Conservation (phyloP, 768 basidiomycete genomes). For the Trametes elegans region DNA sequence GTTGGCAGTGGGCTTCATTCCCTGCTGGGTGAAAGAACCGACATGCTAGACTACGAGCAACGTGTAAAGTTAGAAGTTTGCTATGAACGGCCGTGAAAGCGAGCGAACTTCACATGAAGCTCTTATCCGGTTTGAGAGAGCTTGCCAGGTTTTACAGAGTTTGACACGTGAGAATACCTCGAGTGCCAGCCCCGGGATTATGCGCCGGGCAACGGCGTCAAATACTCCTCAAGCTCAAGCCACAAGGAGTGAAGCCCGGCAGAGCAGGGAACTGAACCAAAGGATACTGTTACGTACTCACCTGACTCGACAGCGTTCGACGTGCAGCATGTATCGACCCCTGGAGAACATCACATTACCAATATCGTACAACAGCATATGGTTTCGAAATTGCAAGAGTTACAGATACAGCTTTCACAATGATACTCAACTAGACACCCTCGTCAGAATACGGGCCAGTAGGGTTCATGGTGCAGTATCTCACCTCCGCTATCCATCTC, state of each 20-base stretch:
- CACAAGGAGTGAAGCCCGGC: not conserved
- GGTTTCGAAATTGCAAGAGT: not conserved
- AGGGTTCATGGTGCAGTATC: too few relatives aligned
- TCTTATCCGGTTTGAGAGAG: too few relatives aligned
- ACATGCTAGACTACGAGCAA: not conserved
- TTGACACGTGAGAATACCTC: too few relatives aligned
- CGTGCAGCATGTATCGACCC: not conserved
- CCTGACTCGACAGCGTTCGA: not conserved
- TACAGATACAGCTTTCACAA: conserved; percentile 1
- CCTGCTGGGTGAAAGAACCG: too few relatives aligned
- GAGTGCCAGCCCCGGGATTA: not conserved
- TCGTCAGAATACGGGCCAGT: not conserved
- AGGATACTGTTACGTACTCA: not conserved
- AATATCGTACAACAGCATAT: conserved; percentile 6
- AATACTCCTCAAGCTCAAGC: not conserved
- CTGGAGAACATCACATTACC: not conserved
- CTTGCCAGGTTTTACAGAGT: too few relatives aligned
- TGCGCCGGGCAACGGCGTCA: not conserved
- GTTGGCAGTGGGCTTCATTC: too few relatives aligned
- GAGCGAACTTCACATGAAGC: too few relatives aligned
- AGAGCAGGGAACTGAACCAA: not conserved
- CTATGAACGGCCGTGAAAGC: too few relatives aligned
- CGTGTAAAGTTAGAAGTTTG: too few relatives aligned
- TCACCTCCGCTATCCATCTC: too few relatives aligned
- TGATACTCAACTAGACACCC: not conserved